Percentiles rank a stretch among this genome's conserved stretches.
Evolutionary conservation across 352 stramenopile species (phyloP).

Genomic region (Globisporangium parvum): DNA sequence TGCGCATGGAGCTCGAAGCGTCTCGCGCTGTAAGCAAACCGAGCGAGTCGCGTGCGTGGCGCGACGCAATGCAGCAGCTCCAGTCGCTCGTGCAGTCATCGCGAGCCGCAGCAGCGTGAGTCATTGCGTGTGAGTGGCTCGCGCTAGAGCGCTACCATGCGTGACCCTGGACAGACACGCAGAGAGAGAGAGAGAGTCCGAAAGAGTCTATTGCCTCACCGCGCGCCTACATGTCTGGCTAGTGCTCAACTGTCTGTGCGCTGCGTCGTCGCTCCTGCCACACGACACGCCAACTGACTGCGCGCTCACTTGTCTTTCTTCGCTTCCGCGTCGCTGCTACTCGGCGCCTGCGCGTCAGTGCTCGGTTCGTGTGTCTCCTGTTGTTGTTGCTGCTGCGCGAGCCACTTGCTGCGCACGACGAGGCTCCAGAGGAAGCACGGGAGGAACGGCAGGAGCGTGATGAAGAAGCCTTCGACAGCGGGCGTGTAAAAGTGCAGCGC

Average conservation of each 20-base stretch:
- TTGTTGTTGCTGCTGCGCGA: constrained; percentile 29
- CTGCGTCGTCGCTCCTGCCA: too few relatives aligned
- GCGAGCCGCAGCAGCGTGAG: constrained; percentile 5
- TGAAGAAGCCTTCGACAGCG: constrained; percentile 78
- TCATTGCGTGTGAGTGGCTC: not conserved
- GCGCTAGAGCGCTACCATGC: not conserved
- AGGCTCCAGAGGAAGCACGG: constrained; percentile 83
- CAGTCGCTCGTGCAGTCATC: constrained; percentile 4
- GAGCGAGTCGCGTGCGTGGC: not conserved
- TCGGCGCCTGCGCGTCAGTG: constrained; percentile 6
- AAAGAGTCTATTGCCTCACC: constrained; percentile 7
- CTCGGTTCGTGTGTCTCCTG: constrained; percentile 15
- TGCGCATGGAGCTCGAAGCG: not conserved
- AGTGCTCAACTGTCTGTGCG: too few relatives aligned
- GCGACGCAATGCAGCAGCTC: not conserved
- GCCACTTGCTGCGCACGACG: constrained; percentile 70
- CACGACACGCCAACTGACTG: too few relatives aligned
- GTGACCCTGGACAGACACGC: not conserved
- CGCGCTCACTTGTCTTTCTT: constrained; percentile 19
- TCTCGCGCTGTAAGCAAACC: not conserved
- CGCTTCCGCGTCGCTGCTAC: constrained; percentile 20
- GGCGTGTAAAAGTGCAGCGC: constrained; percentile 56
- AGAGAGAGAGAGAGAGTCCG: constrained; percentile 2
- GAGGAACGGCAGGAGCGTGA: constrained; percentile 75
- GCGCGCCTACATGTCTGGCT: not conserved